Conservation (phyloP, 441 rosid genomes). For the Breynia disticha region DNA sequence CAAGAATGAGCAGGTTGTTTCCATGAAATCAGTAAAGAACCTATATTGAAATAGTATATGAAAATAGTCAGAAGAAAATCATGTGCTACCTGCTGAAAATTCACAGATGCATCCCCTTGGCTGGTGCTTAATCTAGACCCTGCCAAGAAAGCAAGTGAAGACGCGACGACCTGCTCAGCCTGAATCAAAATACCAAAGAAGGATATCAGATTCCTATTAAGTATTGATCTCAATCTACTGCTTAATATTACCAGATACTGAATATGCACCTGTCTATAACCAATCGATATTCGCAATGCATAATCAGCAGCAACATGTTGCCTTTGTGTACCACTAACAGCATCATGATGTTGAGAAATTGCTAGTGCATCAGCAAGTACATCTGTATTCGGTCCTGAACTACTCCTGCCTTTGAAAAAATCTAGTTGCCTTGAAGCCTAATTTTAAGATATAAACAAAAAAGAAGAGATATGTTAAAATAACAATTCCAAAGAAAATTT, state of each 20-base stretch:
- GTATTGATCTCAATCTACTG: no score
- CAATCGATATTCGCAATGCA: slow-evolving; percentile 80
- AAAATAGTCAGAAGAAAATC: no score
- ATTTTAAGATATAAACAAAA: slow-evolving; percentile 12
- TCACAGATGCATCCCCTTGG: slow-evolving; percentile 27
- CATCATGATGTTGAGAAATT: slow-evolving; percentile 97
- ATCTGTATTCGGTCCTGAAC: slow-evolving; percentile 64
- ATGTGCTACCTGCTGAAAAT: slow-evolving; percentile 63
- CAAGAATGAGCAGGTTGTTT: not conserved
- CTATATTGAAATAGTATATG: no score
- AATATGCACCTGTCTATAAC: slow-evolving; percentile 60
- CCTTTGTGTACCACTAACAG: slow-evolving; percentile 86
- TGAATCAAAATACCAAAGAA: slow-evolving; percentile 24
- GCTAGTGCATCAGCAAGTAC: slow-evolving; percentile 90
- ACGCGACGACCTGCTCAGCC: slow-evolving; percentile 84
- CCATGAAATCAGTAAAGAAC: no score
- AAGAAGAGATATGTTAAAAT: slow-evolving; percentile 2
- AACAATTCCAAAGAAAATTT: slow-evolving; percentile 1
- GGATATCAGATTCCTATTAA: not conserved
- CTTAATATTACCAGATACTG: slow-evolving; percentile 9
- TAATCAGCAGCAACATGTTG: slow-evolving; percentile 98
- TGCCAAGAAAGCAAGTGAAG: slow-evolving; percentile 69
- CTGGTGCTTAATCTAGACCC: slow-evolving; percentile 30
- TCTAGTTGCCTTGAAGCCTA: slow-evolving; percentile 97
- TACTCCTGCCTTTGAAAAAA: slow-evolving; percentile 69